Conservation (phyloP, 2,329 filamentous ascomycete genomes). For the Fusarium dlaminii region DNA sequence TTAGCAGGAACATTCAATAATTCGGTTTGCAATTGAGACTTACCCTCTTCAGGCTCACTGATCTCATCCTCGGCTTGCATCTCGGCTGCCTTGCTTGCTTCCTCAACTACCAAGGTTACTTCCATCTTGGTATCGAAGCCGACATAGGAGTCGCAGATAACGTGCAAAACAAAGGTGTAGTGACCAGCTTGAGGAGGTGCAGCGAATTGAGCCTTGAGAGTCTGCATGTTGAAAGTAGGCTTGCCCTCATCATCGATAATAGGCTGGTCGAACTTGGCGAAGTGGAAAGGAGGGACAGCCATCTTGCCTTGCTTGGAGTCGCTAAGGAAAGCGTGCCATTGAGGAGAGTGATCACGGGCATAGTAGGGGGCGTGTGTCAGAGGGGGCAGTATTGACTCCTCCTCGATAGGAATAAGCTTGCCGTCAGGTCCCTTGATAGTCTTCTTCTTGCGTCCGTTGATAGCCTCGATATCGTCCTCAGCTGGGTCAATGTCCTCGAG, state of each 20-base stretch:
- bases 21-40: slow-evolving; percentile 44
- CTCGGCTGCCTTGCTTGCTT: slow-evolving; percentile 83
- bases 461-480: slow-evolving; percentile 88
- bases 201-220: slow-evolving; percentile 95
- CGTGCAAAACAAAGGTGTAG: slow-evolving; percentile 94
- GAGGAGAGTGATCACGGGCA: slow-evolving; percentile 85
- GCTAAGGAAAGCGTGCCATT: slow-evolving; percentile 94
- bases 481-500: slow-evolving; percentile 92
- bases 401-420: slow-evolving; percentile 65
- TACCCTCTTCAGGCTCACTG: slow-evolving; percentile 97
- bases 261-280: slow-evolving; percentile 89
- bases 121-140: slow-evolving; percentile 94
- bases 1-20: slow-evolving; percentile 35
- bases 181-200: slow-evolving; percentile 91
- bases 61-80: slow-evolving; percentile 93
- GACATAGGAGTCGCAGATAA: slow-evolving; percentile 94
- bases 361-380: slow-evolving; percentile 93
- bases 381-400: slow-evolving; percentile 77
- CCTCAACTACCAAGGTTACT: slow-evolving; percentile 87
- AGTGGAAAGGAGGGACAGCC: slow-evolving; percentile 96
- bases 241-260: slow-evolving; percentile 82
- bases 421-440: slow-evolving; percentile 69
- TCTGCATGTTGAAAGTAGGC: slow-evolving; percentile 95
- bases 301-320: slow-evolving; percentile 96
- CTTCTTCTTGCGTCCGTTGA: slow-evolving; percentile 80